A percentile compares a stretch with the other conserved stretches of the same genome.
phyloP scores from a whole-genome alignment of 345 rosid genomes.

The Heritiera littoralis region DNA sequence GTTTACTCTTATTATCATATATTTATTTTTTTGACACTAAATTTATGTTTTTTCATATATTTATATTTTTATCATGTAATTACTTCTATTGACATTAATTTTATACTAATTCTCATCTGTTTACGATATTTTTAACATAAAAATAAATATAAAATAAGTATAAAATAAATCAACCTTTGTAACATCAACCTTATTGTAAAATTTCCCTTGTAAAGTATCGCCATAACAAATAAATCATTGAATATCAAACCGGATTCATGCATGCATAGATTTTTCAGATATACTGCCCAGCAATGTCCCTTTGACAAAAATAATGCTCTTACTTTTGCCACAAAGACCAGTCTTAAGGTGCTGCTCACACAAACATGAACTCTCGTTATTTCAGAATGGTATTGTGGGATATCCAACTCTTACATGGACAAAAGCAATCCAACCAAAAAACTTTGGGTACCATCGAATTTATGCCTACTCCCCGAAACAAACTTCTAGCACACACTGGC shows the following conservation, averaged over 20 bases:
- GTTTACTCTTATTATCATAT: no score
- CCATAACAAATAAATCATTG: background rate
- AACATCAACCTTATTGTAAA: no score
- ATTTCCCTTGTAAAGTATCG: no score
- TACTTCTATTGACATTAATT: no score
- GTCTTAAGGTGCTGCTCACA: slow-evolving; percentile 9
- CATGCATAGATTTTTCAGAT: background rate
- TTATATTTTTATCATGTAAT: no score
- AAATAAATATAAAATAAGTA: no score
- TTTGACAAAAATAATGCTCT: background rate
- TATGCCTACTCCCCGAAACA: slow-evolving; percentile 23
- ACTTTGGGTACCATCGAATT: background rate
- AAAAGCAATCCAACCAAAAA: slow-evolving; percentile 12
- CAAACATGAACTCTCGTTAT: slow-evolving; percentile 22
- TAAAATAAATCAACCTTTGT: no score
- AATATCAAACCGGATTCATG: background rate
- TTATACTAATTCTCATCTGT: no score
- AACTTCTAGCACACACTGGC: slow-evolving; percentile 1
- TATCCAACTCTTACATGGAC: slow-evolving; percentile 10
- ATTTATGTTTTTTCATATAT: no score
- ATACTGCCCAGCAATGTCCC: background rate
- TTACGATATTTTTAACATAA: no score
- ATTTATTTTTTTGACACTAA: no score
- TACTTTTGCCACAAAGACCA: background rate
- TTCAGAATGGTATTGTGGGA: slow-evolving; percentile 17